Conservation (phyloP, 345 rosid species). For the Murraya koenigii region DNA sequence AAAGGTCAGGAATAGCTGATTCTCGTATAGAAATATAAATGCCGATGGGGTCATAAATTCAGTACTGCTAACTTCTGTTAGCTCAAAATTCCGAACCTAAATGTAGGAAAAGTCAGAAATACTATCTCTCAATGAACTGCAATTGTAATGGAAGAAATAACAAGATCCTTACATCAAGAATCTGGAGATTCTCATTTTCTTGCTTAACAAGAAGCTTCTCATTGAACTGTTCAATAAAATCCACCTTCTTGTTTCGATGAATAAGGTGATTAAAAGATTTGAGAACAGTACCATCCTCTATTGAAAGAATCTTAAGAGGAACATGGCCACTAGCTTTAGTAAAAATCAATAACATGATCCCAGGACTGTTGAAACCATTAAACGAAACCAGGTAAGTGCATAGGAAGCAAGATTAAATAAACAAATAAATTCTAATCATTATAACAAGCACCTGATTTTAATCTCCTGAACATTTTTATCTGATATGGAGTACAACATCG, state of each 20-base stretch:
- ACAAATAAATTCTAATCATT: neutral
- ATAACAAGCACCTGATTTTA: constrained; percentile 39
- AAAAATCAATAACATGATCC: constrained; percentile 54
- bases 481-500: constrained; percentile 54
- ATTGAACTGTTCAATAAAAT: constrained; percentile 60
- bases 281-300: constrained; percentile 60
- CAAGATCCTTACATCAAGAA: constrained; percentile 51
- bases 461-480: constrained; percentile 53
- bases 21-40: constrained; percentile 53
- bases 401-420: neutral
- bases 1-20: constrained; percentile 57
- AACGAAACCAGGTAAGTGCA: neutral
- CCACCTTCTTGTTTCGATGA: constrained; percentile 62
- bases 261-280: constrained; percentile 57
- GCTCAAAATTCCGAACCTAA: constrained; percentile 51
- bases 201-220: constrained; percentile 68
- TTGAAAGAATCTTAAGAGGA: constrained; percentile 54
- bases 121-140: neutral
- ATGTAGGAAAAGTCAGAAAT: constrained; percentile 16
- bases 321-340: constrained; percentile 39
- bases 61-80: constrained; percentile 47
- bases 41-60: constrained; percentile 58
- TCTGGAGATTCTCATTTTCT: constrained; percentile 61
- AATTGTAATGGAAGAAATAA: neutral
- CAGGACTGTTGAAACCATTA: constrained; percentile 40